Evolutionary conservation across 208 protist species (phyloP).

Genomic region (Naegleria gruberi): DNA sequence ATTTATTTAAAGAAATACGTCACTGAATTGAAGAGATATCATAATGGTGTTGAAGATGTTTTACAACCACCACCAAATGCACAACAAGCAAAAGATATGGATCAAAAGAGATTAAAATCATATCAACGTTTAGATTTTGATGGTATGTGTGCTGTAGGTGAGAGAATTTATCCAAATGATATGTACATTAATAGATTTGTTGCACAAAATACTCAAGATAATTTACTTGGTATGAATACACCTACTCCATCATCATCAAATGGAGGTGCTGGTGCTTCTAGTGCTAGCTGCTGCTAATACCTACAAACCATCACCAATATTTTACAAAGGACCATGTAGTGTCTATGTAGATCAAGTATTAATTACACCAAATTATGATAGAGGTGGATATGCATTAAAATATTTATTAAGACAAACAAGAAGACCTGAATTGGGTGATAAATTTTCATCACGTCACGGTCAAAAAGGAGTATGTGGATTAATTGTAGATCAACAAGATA

Average conservation of each 20-base stretch:
- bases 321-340: conserved; percentile 80
- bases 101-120: neutral
- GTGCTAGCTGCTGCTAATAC: conserved; percentile 38
- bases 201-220: neutral
- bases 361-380: conserved; percentile 67
- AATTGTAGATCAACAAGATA: conserved; percentile 94
- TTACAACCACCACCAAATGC: neutral
- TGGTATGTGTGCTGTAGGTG: conserved; percentile 79
- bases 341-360: conserved; percentile 84
- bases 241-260: neutral
- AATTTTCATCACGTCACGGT: conserved; percentile 98
- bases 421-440: conserved; percentile 95
- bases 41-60: conserved; percentile 33
- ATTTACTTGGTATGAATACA: neutral
- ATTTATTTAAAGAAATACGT: conserved; percentile 62
- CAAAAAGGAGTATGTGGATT: conserved; percentile 99
- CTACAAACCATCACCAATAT: conserved; percentile 51
- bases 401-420: conserved; percentile 80
- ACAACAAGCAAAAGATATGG: neutral
- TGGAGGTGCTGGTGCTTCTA: conserved; percentile 9
- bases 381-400: conserved; percentile 84
- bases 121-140: conserved; percentile 72
- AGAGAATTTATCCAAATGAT: conserved; percentile 70
- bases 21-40: conserved; percentile 48
- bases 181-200: conserved; percentile 90